phyloP scores from a whole-genome alignment of 257 asterid genomes.

The Gentiana straminea region DNA sequence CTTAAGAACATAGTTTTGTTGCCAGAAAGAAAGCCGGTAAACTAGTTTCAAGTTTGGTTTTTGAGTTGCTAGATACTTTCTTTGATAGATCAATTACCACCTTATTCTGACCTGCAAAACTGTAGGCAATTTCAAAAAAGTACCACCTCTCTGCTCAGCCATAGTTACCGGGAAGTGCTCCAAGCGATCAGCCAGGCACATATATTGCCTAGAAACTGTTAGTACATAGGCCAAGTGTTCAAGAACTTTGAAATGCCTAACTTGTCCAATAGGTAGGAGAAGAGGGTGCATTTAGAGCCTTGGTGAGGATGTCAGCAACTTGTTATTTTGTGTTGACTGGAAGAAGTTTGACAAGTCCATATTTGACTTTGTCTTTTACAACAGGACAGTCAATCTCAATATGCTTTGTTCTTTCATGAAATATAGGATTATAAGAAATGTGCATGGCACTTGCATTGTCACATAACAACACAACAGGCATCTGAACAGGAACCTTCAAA shows the following conservation, averaged over 20 bases:
- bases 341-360: too few species aligned
- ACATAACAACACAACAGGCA: too few species aligned
- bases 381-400: too few species aligned
- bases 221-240: constrained; percentile 63
- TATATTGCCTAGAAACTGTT: constrained; percentile 45
- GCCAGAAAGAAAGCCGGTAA: constrained; percentile 56
- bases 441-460: too few species aligned
- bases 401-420: too few species aligned
- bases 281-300: too few species aligned
- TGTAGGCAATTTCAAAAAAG: constrained; percentile 72
- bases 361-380: too few species aligned
- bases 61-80: constrained; percentile 47
- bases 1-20: constrained; percentile 63
- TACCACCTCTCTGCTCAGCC: constrained; percentile 69
- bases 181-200: constrained; percentile 50
- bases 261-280: too few species aligned
- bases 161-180: constrained; percentile 68
- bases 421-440: too few species aligned
- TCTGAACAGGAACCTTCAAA: too few species aligned
- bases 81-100: constrained; percentile 53
- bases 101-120: constrained; percentile 53
- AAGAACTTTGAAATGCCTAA: constrained; percentile 62
- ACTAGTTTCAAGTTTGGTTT: constrained; percentile 34
- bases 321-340: too few species aligned
- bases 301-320: too few species aligned